These are phyloP conservation scores for Mariannaea sp. DNA, from an alignment of 2,329 filamentous ascomycete species.

Conservation along the genomic window DNA sequence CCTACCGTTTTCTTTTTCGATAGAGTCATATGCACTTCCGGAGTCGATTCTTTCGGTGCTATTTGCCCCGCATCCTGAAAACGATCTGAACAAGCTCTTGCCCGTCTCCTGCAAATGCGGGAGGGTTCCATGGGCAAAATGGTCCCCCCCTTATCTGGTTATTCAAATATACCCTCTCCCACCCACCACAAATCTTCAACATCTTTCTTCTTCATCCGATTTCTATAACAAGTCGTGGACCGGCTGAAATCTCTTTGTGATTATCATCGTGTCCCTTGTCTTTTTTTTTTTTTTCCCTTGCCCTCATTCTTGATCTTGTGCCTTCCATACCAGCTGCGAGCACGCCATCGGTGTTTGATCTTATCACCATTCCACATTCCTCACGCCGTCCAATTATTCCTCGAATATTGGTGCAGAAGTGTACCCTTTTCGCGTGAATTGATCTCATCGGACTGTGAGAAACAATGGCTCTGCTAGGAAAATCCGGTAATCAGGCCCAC, in stretches of 20 bases:
- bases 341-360: constrained; percentile 1
- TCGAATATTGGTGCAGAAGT: neutral
- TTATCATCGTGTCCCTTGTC: constrained; percentile 16
- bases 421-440: neutral
- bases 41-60: neutral
- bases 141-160: too few relatives aligned
- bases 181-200: constrained; percentile 20
- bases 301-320: neutral
- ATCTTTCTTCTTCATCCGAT: neutral
- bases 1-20: neutral
- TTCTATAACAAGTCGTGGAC: neutral
- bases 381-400: neutral
- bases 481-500: constrained; percentile 57
- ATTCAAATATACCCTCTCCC: constrained; percentile 38
- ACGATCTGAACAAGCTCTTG: constrained; percentile 28
- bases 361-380: constrained; percentile 7
- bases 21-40: neutral
- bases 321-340: neutral
- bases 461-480: constrained; percentile 58
- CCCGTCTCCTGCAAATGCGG: constrained; percentile 23
- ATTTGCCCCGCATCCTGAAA: constrained; percentile 36
- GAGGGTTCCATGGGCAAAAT: too few relatives aligned
- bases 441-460: constrained; percentile 24
- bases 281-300: neutral
- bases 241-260: constrained; percentile 18